Base-by-base conservation (phyloP, 2,329 filamentous ascomycete genomes). In the Stagonosporopsis rhizophila region DNA sequence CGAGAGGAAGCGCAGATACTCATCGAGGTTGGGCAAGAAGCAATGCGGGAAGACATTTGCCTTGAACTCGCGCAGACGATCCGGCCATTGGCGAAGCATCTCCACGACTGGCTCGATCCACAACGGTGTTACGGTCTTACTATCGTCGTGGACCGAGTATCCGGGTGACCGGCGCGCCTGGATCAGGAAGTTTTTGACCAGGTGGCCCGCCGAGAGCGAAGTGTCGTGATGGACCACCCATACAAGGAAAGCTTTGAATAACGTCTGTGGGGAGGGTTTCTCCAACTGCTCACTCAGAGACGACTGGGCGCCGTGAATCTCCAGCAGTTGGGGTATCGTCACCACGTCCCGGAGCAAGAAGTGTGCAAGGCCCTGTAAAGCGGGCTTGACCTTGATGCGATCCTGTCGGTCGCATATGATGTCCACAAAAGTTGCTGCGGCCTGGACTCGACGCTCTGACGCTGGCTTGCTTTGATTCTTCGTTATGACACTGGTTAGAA, bases 381-480 rank as follows among this genome's bases (percentile, higher is more conserved):
- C 85, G 32, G 89, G 89, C 70, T 91, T 91, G 37, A 87, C 86
- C 47, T 88, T 80, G 9, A 87, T 83, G 60, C 85, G 87, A 15
- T 86, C 81, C 30, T 85, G 85, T 57, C 84, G 81, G 53, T 85
- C 82, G 20, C 82, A 80, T 38, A 90, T 81, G 14, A 88, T 85
- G 1, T 83, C 82, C 15, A 89, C 67, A 6, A 87, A 79, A 5
- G 78, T 82, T 23, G 53, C 48, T 20, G 66, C 58, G 28, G 73
- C 68, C 37, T 62, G 56, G 23, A 68, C 51, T 32, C 72, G 63
- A 17, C 77, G 65, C 22, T 70, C 49, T 3, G 50, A 22, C 14
- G 69, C 65, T 20, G 63, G 63, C 34, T 52, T 42, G 38, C 52
- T 67, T 45, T 59, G 52, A 30, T 66, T 58, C 60, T 74, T 69